A percentile compares a stretch with the other conserved stretches of the same genome.
These are phyloP conservation scores for Metschnikowia reukaufii DNA, from an alignment of 805 yeast genomes.

Conservation along the genomic window DNA sequence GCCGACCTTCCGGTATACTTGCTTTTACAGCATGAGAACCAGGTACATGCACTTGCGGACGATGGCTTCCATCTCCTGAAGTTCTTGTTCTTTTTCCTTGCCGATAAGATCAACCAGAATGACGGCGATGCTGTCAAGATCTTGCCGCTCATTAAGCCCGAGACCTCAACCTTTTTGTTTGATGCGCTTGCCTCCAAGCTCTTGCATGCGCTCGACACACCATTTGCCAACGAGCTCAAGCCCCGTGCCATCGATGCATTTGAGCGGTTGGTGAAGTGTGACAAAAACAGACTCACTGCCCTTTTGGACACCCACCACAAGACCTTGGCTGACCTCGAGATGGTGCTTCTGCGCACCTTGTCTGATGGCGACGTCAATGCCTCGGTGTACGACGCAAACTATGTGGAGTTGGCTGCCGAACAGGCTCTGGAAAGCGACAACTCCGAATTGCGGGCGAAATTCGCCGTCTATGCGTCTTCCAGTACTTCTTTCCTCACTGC, in stretches of 20 bases:
- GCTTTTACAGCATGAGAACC: constrained; percentile 10
- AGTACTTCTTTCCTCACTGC: constrained; percentile 36
- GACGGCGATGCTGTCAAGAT: constrained; percentile 21
- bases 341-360: constrained; percentile 67
- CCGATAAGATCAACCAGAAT: constrained; percentile 24
- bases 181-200: constrained; percentile 18
- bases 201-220: constrained; percentile 8
- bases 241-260: constrained; percentile 20
- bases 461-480: constrained; percentile 14
- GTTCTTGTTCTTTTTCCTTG: constrained; percentile 31
- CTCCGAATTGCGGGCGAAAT: constrained; percentile 1
- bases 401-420: constrained; percentile 1
- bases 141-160: constrained; percentile 25
- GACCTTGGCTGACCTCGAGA: constrained; percentile 40
- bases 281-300: constrained; percentile 24
- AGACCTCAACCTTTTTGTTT: constrained; percentile 17
- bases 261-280: constrained; percentile 23
- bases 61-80: constrained; percentile 33
- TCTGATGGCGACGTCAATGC: constrained; percentile 24
- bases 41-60: constrained; percentile 17
- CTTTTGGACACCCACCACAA: constrained; percentile 21
- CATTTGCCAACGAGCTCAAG: constrained; percentile 18
- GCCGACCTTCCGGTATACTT: constrained; percentile 8
- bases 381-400: constrained; percentile 22
- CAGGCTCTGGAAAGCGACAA: constrained; percentile 1